Base-by-base conservation (phyloP, 2,329 filamentous ascomycete genomes). In the Fusarium miscanthi region DNA sequence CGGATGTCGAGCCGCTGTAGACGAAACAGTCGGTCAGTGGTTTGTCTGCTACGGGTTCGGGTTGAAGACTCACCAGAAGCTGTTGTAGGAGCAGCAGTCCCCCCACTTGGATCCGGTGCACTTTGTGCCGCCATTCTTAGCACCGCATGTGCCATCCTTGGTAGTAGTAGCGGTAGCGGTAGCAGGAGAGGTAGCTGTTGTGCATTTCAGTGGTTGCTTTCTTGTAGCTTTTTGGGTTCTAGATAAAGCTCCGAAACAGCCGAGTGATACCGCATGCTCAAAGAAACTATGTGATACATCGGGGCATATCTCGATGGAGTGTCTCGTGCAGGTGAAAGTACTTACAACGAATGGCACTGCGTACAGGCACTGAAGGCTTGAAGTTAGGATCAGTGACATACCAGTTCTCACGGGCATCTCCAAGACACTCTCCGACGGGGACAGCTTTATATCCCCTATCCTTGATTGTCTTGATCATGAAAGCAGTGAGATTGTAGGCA, bases 351-450 rank as follows among this genome's bases (percentile, higher is more conserved):
- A 33, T 35, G 7, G 46, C 25, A 33, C 59, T 58, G 12, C 25
- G 30, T 13, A 19, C 19, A 27, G 10, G 74, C 73, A 45, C 57
- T 40, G n/a, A 86, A 17, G 27, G 14, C 19, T 35, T 4, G 64
- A 43, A 43, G 43, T 54, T 49, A 12, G 54, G 42, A 37, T 57
- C 41, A 35, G 40, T 35, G 21, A 87, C 83, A 72, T 89, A 89
- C 87, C 87, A 89, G 69, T 85, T 83, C 14, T 79, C 80, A 30
- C 60, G 63, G 7, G 86, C 77, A 65, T 90, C 87, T 2, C 84
- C 85, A 27, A 90, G 80, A 70, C 88, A 90, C 67, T 89, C 85
- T 3, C 87, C 88, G 6, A 90, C 84, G 2, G 87, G 87, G 33
- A 88, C 86, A 48, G 84, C 83, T 49, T 72, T 77, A 68, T 83